A percentile compares a stretch with the other conserved stretches of the same genome.
Conservation (phyloP, 1,139 yeast genomes). For the Saccharomycopsis hybrid region DNA sequence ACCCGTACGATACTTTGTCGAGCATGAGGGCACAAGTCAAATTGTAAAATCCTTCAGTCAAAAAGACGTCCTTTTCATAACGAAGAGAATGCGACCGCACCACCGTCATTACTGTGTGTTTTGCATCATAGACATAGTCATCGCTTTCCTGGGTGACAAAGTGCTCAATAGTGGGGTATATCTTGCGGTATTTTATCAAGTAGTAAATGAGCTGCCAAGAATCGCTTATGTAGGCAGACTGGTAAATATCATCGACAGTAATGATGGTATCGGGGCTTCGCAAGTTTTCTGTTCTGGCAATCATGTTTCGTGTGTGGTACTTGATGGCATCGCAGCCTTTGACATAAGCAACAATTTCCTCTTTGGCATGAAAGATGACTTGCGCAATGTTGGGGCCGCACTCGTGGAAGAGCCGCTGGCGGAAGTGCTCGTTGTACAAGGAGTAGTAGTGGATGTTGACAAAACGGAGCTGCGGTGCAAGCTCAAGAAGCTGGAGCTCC, state of each 20-base stretch:
- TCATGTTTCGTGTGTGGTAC: conserved; percentile 1
- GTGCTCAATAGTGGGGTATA: conserved; percentile 48
- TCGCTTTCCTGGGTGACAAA: conserved; percentile 44
- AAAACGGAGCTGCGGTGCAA: conserved; percentile 36
- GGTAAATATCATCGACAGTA: conserved; percentile 1
- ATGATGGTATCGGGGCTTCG: conserved; percentile 22
- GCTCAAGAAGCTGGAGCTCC: conserved; percentile 35
- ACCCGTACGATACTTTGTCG: conserved; percentile 43
- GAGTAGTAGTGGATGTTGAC: conserved; percentile 37
- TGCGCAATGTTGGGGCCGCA: conserved; percentile 21
- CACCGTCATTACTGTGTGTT: conserved; percentile 40
- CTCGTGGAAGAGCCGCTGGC: conserved; percentile 33
- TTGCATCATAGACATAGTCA: conserved; percentile 18
- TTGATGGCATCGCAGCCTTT: conserved; percentile 8
- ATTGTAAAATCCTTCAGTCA: conserved; percentile 40
- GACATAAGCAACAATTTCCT: conserved; percentile 3
- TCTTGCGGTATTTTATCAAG: conserved; percentile 42
- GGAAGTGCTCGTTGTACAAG: conserved; percentile 46
- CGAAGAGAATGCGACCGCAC: conserved; percentile 45
- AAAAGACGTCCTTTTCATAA: conserved; percentile 40
- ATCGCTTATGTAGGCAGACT: conserved; percentile 34
- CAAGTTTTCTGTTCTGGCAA: conserved; percentile 11
- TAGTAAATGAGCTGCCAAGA: conserved; percentile 52
- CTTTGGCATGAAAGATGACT: not conserved
- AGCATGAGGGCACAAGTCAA: conserved; percentile 43